These are phyloP conservation scores for Dalbergia cochinchinensis DNA, from an alignment of 306 rosid species.

Conservation along the genomic window DNA sequence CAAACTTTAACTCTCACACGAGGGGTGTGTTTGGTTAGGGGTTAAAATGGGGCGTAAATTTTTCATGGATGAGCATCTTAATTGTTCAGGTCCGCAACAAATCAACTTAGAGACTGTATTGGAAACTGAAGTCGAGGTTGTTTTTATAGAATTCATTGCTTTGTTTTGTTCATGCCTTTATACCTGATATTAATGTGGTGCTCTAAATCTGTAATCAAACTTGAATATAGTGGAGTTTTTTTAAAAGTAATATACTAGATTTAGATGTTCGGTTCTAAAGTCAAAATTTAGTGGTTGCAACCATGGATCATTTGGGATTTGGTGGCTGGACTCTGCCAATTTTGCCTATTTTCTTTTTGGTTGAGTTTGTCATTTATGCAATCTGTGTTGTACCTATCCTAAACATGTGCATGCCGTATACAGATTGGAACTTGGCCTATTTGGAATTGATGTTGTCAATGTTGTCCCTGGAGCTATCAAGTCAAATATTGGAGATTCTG, in stretches of 20 bases:
- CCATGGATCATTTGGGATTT: neutral
- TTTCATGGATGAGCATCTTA: no score
- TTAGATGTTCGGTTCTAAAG: neutral
- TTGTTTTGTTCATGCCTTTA: neutral
- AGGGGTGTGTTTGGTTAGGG: no score
- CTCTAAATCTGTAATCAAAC: neutral
- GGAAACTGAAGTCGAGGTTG: slow-evolving; percentile 18
- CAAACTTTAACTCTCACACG: neutral
- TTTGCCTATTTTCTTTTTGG: neutral
- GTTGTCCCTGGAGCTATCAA: slow-evolving; percentile 85
- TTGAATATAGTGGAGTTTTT: neutral
- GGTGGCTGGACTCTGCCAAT: neutral
- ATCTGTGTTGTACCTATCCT: neutral
- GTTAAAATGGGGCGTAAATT: no score
- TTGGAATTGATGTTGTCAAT: slow-evolving; percentile 82
- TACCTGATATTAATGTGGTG: neutral
- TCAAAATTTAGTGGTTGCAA: neutral
- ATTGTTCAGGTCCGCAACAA: slow-evolving; percentile 27
- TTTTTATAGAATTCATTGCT: neutral
- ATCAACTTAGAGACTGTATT: neutral
- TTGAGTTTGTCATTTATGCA: neutral
- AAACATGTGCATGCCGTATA: slow-evolving; percentile 1
- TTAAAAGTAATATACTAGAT: neutral
- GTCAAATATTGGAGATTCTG: slow-evolving; percentile 79
- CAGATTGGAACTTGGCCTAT: slow-evolving; percentile 77